A percentile compares a stretch with the other conserved stretches of the same genome.
phyloP scores from a whole-genome alignment of 2,329 filamentous ascomycete genomes.

The Diatrype stigma region DNA sequence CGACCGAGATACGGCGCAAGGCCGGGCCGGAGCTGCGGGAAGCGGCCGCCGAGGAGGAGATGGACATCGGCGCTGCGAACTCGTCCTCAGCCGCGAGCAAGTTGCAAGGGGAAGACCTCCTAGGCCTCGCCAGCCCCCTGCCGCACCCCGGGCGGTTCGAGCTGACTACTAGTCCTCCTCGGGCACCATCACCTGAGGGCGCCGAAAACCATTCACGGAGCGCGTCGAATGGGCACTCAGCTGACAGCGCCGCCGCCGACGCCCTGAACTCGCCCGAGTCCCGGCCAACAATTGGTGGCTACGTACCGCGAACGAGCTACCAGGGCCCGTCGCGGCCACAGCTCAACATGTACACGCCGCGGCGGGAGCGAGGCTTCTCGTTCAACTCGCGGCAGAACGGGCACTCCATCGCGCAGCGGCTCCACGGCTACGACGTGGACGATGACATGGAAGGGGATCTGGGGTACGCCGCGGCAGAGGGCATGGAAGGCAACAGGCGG shows the following conservation, averaged over 20 bases:
- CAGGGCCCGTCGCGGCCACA: constrained; percentile 38
- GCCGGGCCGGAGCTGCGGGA: constrained; percentile 42
- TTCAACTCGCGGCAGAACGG: constrained; percentile 43
- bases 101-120: constrained; percentile 59
- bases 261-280: constrained; percentile 6
- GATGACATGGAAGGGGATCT: constrained; percentile 85
- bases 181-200: constrained; percentile 36
- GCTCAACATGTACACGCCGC: constrained; percentile 40
- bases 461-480: constrained; percentile 89
- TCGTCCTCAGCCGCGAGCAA: constrained; percentile 43
- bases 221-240: constrained; percentile 13
- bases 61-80: constrained; percentile 78
- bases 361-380: constrained; percentile 50
- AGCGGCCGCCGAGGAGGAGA: constrained; percentile 71
- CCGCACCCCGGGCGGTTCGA: constrained; percentile 75
- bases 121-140: constrained; percentile 62
- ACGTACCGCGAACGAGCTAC: constrained; percentile 31
- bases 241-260: background rate
- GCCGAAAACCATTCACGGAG: constrained; percentile 13
- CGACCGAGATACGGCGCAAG: constrained; percentile 75
- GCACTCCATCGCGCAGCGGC: constrained; percentile 48
- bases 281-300: constrained; percentile 8
- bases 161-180: constrained; percentile 49
- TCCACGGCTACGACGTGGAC: constrained; percentile 48
- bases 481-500: constrained; percentile 83